phyloP scores from a whole-genome alignment of 345 rosid genomes.

The thale cress (Arabidopsis thaliana) region DNA sequence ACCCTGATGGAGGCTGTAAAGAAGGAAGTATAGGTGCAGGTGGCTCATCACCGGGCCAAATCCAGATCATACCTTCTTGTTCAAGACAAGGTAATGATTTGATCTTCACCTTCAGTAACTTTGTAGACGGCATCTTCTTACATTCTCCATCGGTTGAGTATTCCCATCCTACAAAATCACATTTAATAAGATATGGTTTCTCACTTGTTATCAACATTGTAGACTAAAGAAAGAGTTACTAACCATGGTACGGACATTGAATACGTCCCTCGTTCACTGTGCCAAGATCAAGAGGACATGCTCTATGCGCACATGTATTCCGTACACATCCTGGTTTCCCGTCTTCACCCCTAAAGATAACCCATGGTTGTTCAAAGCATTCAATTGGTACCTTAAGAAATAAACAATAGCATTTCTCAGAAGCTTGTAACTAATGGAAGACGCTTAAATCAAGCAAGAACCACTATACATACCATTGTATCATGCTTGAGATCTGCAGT shows the following conservation, averaged over 20 bases:
- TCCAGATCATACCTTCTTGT: constrained; percentile 97
- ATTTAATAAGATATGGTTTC: neutral
- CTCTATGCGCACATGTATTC: constrained; percentile 97
- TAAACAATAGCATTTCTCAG: neutral
- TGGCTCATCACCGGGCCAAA: constrained; percentile 94
- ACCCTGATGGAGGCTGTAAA: constrained; percentile 87
- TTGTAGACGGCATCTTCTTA: constrained; percentile 93
- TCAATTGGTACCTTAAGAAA: constrained; percentile 81
- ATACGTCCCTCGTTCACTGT: constrained; percentile 90
- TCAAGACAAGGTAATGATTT: constrained; percentile 88
- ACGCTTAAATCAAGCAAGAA: neutral
- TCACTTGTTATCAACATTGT: neutral
- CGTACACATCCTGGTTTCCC: constrained; percentile 93
- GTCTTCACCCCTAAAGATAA: constrained; percentile 88
- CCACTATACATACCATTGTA: constrained; percentile 66
- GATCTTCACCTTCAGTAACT: constrained; percentile 66
- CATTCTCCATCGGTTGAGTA: constrained; percentile 95
- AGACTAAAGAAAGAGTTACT: constrained; percentile 42
- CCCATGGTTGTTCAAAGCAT: constrained; percentile 98
- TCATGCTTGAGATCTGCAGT: constrained; percentile 82
- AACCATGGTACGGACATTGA: constrained; percentile 97
- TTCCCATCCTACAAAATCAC: constrained; percentile 80
- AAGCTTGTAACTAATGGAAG: neutral
- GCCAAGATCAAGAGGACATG: constrained; percentile 98
- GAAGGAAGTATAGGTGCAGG: constrained; percentile 78